phyloP scores from a whole-genome alignment of 805 yeast genomes.

The Pichia thaimueangensis region DNA sequence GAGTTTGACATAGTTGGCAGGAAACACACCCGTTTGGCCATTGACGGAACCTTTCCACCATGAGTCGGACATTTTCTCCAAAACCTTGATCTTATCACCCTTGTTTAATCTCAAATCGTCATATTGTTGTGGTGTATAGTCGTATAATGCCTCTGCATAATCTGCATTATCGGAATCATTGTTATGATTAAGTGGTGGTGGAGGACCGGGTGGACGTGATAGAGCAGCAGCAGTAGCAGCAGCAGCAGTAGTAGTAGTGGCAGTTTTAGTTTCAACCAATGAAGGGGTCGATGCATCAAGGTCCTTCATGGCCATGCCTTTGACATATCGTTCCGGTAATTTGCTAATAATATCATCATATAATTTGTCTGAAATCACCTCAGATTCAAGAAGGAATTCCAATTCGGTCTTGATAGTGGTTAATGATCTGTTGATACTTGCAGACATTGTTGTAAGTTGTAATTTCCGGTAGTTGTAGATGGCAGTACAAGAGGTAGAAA shows the following conservation, averaged over 20 bases:
- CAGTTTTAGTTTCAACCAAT: no score
- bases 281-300: slow-evolving; percentile 13
- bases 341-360: slow-evolving; percentile 27
- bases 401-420: slow-evolving; percentile 66
- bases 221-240: slow-evolving; percentile 2
- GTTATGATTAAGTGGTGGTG: slow-evolving; percentile 3
- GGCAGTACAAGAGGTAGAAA: not conserved
- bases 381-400: slow-evolving; percentile 70
- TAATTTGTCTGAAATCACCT: slow-evolving; percentile 56
- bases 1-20: slow-evolving; percentile 72
- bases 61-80: slow-evolving; percentile 70
- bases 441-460: slow-evolving; percentile 29
- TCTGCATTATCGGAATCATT: slow-evolving; percentile 22
- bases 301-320: slow-evolving; percentile 22
- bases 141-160: slow-evolving; percentile 65
- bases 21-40: slow-evolving; percentile 73
- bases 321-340: slow-evolving; percentile 6
- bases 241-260: slow-evolving; percentile 6
- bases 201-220: slow-evolving; percentile 5
- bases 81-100: slow-evolving; percentile 66
- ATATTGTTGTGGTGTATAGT: slow-evolving; percentile 64
- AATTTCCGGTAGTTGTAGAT: not conserved
- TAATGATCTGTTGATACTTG: slow-evolving; percentile 71
- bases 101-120: slow-evolving; percentile 61
- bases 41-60: slow-evolving; percentile 85